phyloP scores from a whole-genome alignment of 345 rosid species.

The Theobroma cacao region DNA sequence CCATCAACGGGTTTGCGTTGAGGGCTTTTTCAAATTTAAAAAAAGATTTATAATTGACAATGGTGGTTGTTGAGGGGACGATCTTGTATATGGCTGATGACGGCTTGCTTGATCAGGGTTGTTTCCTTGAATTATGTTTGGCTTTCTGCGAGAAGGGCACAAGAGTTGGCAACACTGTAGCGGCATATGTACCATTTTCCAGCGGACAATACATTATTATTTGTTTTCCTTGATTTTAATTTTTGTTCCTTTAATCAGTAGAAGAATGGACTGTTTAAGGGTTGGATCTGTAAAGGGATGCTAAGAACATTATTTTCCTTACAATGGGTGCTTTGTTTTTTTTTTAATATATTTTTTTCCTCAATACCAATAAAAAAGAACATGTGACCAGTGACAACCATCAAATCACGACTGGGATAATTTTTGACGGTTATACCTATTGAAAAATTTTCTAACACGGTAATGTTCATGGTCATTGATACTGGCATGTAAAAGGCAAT shows the following conservation, averaged over 20 bases:
- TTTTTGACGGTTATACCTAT: too few relatives aligned
- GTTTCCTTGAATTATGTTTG: neutral
- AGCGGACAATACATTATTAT: neutral
- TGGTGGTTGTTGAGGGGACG: neutral
- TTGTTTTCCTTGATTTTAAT: slow-evolving; percentile 7
- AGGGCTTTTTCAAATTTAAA: slow-evolving; percentile 1
- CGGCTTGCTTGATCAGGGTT: neutral
- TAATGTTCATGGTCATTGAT: too few relatives aligned
- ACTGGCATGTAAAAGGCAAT: too few relatives aligned
- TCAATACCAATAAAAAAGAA: neutral
- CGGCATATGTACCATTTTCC: slow-evolving; percentile 10
- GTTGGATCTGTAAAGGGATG: slow-evolving; percentile 1
- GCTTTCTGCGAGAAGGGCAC: neutral
- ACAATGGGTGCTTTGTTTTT: neutral
- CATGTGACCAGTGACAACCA: too few relatives aligned
- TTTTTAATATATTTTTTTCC: neutral
- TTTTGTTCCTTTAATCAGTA: slow-evolving; percentile 12
- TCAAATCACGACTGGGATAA: too few relatives aligned
- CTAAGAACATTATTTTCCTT: neutral
- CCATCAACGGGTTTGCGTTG: neutral
- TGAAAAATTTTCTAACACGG: too few relatives aligned
- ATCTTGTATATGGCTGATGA: neutral
- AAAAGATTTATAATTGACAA: neutral
- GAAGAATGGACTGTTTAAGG: neutral
- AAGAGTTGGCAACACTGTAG: neutral